phyloP scores from a whole-genome alignment of 2,329 filamentous ascomycete species.

The Pseudocercospora eumusae region DNA sequence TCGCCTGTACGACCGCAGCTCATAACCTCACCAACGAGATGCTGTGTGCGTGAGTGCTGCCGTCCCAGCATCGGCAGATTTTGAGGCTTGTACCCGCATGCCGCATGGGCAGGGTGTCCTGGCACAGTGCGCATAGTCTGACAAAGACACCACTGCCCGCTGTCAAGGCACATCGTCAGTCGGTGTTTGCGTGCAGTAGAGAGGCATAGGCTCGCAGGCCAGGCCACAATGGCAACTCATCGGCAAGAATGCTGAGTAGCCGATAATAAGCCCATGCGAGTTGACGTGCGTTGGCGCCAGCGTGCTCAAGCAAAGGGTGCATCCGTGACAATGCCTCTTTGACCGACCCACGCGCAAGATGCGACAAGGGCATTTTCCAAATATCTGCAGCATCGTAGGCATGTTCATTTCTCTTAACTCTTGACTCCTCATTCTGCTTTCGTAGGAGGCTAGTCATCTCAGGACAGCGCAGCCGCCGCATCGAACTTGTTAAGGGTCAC shows the following conservation, averaged over 20 bases:
- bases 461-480: slow-evolving; percentile 20
- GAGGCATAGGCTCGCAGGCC: slow-evolving; percentile 24
- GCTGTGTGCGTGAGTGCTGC: slow-evolving; percentile 27
- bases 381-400: slow-evolving; percentile 32
- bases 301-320: slow-evolving; percentile 31
- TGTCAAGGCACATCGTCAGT: slow-evolving; percentile 25
- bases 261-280: slow-evolving; percentile 32
- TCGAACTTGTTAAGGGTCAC: slow-evolving; percentile 26
- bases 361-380: slow-evolving; percentile 32
- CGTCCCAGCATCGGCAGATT: slow-evolving; percentile 24
- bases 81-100: slow-evolving; percentile 25
- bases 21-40: slow-evolving; percentile 28
- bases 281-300: slow-evolving; percentile 33
- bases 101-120: slow-evolving; percentile 28
- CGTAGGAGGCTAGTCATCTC: slow-evolving; percentile 1
- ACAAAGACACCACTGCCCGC: slow-evolving; percentile 30
- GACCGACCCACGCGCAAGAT: slow-evolving; percentile 28
- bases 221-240: slow-evolving; percentile 27
- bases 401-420: slow-evolving; percentile 22
- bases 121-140: slow-evolving; percentile 21
- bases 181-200: slow-evolving; percentile 30
- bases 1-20: slow-evolving; percentile 20
- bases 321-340: slow-evolving; percentile 34
- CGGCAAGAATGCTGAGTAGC: slow-evolving; percentile 24
- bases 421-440: slow-evolving; percentile 16